Evolutionary conservation across 345 rosid genomes (phyloP).

Genomic region (Citrus unshiu): DNA sequence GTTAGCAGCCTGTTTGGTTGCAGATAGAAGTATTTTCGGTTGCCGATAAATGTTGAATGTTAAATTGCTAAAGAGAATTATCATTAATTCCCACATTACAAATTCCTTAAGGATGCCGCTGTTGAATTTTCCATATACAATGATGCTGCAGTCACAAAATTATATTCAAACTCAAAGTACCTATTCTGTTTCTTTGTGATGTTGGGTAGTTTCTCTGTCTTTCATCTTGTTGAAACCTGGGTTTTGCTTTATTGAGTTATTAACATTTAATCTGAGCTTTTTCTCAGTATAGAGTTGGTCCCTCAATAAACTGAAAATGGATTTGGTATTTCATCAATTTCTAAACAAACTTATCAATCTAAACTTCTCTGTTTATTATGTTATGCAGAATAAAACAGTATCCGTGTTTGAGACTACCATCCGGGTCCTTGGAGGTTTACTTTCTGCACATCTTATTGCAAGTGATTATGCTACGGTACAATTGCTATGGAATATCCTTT

Average conservation of each 20-base stretch:
- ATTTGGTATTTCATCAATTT: background rate
- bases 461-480: conserved; percentile 94
- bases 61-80: background rate
- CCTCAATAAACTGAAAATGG: background rate
- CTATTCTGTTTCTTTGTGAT: background rate
- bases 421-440: conserved; percentile 92
- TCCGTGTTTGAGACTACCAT: conserved; percentile 91
- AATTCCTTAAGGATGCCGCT: background rate
- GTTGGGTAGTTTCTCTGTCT: background rate
- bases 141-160: background rate
- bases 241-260: background rate
- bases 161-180: background rate
- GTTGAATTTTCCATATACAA: background rate
- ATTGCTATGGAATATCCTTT: background rate
- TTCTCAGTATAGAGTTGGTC: background rate
- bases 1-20: background rate
- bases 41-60: background rate
- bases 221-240: background rate
- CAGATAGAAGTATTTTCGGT: too few relatives aligned
- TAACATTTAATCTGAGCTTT: background rate
- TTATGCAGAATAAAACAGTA: conserved; percentile 90
- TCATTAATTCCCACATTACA: background rate
- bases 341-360: conserved; percentile 3
- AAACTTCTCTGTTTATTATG: conserved; percentile 14
- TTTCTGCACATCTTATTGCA: conserved; percentile 98